Conservation (phyloP, 1,284 basidiomycete genomes). For the Chondrostereum purpureum region DNA sequence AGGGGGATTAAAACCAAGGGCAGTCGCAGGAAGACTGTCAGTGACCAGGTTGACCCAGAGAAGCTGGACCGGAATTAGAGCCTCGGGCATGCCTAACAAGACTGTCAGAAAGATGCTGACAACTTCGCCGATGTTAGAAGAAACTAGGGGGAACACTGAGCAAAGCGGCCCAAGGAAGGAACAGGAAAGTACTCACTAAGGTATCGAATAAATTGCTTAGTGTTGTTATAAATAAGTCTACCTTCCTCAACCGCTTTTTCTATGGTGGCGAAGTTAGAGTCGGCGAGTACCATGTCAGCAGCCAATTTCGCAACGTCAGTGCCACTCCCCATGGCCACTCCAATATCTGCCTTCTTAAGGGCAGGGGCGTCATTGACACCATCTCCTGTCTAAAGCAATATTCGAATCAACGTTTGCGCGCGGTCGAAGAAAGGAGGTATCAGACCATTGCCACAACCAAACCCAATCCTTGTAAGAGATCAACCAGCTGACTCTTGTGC, state of each 20-base stretch:
- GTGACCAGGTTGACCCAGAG: constrained; percentile 97
- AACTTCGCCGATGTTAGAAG: constrained; percentile 97
- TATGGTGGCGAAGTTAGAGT: constrained; percentile 89
- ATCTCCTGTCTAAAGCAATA: constrained; percentile 67
- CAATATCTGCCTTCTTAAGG: constrained; percentile 95
- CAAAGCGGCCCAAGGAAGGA: constrained; percentile 26
- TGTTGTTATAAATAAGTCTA: constrained; percentile 97
- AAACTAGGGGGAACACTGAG: constrained; percentile 58
- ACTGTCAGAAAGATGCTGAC: constrained; percentile 98
- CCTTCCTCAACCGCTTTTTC: constrained; percentile 96
- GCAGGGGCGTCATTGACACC: constrained; percentile 98
- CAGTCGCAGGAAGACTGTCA: constrained; percentile 95
- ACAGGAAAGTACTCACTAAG: constrained; percentile 50
- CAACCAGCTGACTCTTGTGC: constrained; percentile 94
- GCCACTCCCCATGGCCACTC: constrained; percentile 95
- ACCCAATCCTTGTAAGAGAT: constrained; percentile 88
- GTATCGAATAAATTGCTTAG: constrained; percentile 95
- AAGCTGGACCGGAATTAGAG: constrained; percentile 94
- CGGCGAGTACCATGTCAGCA: constrained; percentile 92
- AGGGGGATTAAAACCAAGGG: constrained; percentile 95
- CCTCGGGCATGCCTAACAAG: constrained; percentile 96
- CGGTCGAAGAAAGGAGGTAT: constrained; percentile 12
- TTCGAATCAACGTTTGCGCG: constrained; percentile 12
- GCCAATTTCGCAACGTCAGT: constrained; percentile 98
- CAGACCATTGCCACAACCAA: constrained; percentile 96